Evolutionary conservation across 2,329 filamentous ascomycete genomes (phyloP).

Genomic region (Esteya vermicola): DNA sequence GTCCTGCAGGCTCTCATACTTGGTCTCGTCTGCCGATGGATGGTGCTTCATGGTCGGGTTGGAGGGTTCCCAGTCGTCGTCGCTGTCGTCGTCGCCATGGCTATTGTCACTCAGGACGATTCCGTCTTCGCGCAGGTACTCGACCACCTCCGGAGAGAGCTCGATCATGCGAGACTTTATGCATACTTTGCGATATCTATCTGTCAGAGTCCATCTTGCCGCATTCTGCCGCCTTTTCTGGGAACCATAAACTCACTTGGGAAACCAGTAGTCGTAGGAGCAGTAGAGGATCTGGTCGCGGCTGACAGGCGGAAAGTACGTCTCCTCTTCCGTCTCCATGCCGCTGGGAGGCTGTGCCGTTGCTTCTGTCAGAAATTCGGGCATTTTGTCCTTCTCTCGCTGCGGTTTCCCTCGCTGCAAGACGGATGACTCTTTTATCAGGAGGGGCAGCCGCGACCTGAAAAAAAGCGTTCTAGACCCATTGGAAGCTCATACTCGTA

Average conservation of each 20-base stretch:
- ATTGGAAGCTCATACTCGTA: too few relatives aligned
- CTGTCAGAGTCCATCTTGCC: background rate
- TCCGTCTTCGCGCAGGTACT: conserved; percentile 83
- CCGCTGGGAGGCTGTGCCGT: background rate
- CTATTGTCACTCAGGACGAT: conserved; percentile 70
- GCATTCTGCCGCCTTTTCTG: conserved; percentile 4
- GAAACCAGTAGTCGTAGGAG: conserved; percentile 87
- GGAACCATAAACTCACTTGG: conserved; percentile 34
- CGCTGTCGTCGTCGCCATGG: conserved; percentile 19
- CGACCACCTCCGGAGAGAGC: conserved; percentile 59
- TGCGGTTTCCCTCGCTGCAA: too few relatives aligned
- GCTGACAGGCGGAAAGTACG: conserved; percentile 71
- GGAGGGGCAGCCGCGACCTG: too few relatives aligned
- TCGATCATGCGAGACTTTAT: conserved; percentile 79
- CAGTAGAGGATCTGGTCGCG: conserved; percentile 85
- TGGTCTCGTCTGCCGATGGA: conserved; percentile 26
- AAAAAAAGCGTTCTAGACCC: too few relatives aligned
- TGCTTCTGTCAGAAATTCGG: conserved; percentile 12
- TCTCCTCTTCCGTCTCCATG: conserved; percentile 7
- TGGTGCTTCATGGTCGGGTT: conserved; percentile 14
- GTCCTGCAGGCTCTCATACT: conserved; percentile 17
- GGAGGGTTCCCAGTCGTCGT: conserved; percentile 38
- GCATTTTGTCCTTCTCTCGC: conserved; percentile 14
- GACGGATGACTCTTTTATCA: too few relatives aligned
- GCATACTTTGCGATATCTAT: conserved; percentile 61